phyloP scores from a whole-genome alignment of 2,329 filamentous ascomycete species.

The Sclerotinia minor region DNA sequence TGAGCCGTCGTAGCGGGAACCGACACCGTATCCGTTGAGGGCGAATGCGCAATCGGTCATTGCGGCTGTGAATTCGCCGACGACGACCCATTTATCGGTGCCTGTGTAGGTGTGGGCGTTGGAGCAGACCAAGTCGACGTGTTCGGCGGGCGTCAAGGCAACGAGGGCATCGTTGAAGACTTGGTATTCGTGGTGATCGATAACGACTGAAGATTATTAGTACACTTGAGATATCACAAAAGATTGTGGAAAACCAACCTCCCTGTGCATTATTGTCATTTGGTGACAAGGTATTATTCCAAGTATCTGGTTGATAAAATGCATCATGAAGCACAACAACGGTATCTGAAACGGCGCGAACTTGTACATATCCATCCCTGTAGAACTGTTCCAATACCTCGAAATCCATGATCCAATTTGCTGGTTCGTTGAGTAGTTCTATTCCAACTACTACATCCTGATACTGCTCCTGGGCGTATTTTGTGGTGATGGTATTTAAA shows the following conservation, averaged over 20 bases:
- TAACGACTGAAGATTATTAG: conserved; percentile 48
- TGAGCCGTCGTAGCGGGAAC: conserved; percentile 58
- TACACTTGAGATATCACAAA: too few species aligned
- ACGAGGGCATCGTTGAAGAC: conserved; percentile 57
- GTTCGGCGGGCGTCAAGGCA: conserved; percentile 51
- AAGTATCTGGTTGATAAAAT: conserved; percentile 54
- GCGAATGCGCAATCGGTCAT: conserved; percentile 61
- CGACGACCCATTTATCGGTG: conserved; percentile 65
- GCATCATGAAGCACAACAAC: conserved; percentile 60
- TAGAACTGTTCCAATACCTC: conserved; percentile 45
- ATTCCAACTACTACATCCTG: conserved; percentile 60
- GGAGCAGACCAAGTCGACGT: conserved; percentile 57
- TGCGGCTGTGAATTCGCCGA: conserved; percentile 69
- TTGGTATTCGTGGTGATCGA: conserved; percentile 71
- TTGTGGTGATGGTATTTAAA: conserved; percentile 56
- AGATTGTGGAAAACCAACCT: conserved; percentile 48
- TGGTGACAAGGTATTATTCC: conserved; percentile 60
- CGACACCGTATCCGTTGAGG: conserved; percentile 57
- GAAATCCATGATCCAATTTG: conserved; percentile 42
- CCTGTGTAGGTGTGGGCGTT: conserved; percentile 50
- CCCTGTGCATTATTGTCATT: conserved; percentile 49
- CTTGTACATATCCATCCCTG: conserved; percentile 51
- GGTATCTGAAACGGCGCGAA: conserved; percentile 49
- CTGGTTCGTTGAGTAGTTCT: conserved; percentile 57
- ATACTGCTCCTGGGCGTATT: conserved; percentile 55